phyloP scores from a whole-genome alignment of 441 rosid species.

The Iberis amara region DNA sequence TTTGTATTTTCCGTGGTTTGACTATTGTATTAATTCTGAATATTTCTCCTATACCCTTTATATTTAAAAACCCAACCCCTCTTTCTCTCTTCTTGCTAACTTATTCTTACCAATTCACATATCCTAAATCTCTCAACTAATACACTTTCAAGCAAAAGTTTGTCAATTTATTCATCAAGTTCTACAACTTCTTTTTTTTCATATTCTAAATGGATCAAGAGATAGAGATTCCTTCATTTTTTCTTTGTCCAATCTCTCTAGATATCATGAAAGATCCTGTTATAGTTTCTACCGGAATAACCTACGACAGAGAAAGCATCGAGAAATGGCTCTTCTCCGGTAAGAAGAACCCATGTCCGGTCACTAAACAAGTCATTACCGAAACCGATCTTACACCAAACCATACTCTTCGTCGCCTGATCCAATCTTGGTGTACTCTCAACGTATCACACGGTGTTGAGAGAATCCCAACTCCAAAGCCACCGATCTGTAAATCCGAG shows the following conservation, averaged over 20 bases:
- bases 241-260: slow-evolving; percentile 74
- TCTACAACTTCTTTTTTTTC: slow-evolving; percentile 1
- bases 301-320: slow-evolving; percentile 70
- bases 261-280: slow-evolving; percentile 88
- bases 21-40: slow-evolving; percentile 32
- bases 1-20: slow-evolving; percentile 40
- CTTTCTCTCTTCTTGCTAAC: slow-evolving; percentile 26
- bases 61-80: slow-evolving; percentile 28
- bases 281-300: slow-evolving; percentile 59
- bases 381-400: slow-evolving; percentile 74
- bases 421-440: slow-evolving; percentile 86
- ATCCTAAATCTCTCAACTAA: slow-evolving; percentile 23
- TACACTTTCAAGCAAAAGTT: background rate
- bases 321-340: slow-evolving; percentile 58
- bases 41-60: slow-evolving; percentile 18
- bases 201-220: slow-evolving; percentile 44
- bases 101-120: slow-evolving; percentile 37
- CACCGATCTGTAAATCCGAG: slow-evolving; percentile 49
- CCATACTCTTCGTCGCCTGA: slow-evolving; percentile 64
- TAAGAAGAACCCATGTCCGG: slow-evolving; percentile 55
- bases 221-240: slow-evolving; percentile 64
- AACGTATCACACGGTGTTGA: slow-evolving; percentile 68
- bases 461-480: slow-evolving; percentile 75
- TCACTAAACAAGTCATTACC: slow-evolving; percentile 53
- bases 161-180: slow-evolving; percentile 18